Evolutionary conservation across 2,329 filamentous ascomycete genomes (phyloP), one percentile per base, ranked within the genome.

Genomic region (Monilinia polystroma): DNA sequence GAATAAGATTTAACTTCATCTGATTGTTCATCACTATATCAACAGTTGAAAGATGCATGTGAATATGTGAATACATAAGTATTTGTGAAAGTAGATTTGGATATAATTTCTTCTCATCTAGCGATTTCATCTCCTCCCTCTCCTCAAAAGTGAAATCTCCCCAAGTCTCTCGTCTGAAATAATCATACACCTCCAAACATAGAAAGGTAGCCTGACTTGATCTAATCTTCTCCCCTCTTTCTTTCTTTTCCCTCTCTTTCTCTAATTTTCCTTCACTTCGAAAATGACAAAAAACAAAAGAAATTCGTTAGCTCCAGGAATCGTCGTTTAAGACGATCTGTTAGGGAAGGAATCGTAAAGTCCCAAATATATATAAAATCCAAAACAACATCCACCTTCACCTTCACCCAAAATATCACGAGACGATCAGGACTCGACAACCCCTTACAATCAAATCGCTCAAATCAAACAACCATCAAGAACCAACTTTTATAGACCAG

Each of bases 401-500:
- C 10, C 16, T 29, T 10, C 23, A 45, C 23, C 41, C 32, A 47
- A 3, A 49, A 23, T 29, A 51, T 49, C 29, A 18, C 11, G 23
- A 4, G 11, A 60, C 12, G 23, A 60, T 60, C 58, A 38, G 45
- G 45, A 60, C 58, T 51, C 29, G 26, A 51, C 58, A 38, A 60
- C 2, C 58, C 45, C 32, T 8, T 20, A 12, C 29, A 38, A 60
- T 12, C 45, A 60, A 60, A 51, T 60, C 58, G 29, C 58, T 60
- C 45, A 26, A 35, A 51, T n/a, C 20, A 51, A 54, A 54, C 14
- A 53, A 43, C 26, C 49, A 35, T n/a, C 60, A 54, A 51, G 45
- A 60, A 60, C 45, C 45, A 63, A 63, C 47, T 63, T 63, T 63
- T 54, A 11, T 53, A 12, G n/a, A 63, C 60, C 60, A 29, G 38